phyloP scores from a whole-genome alignment of 2,329 filamentous ascomycete species.

The Fusarium sp. region DNA sequence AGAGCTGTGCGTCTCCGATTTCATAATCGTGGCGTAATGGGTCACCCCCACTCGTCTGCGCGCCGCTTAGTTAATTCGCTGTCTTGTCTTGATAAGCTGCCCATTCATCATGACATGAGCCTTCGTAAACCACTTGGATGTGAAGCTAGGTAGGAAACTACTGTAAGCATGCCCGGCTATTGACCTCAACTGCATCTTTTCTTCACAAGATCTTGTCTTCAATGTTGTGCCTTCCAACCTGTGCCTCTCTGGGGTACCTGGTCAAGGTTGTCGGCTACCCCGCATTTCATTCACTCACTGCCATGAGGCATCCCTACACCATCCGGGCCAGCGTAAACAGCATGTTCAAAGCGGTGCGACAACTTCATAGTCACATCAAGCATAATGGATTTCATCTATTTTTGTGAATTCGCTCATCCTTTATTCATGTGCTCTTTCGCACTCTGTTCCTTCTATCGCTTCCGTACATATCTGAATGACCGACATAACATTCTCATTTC shows the following conservation, averaged over 20 bases:
- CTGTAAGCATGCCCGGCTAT: background rate
- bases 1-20: constrained; percentile 18
- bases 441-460: constrained; percentile 23
- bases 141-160: background rate
- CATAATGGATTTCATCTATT: constrained; percentile 33
- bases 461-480: constrained; percentile 23
- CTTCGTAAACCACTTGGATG: constrained; percentile 18
- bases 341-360: background rate
- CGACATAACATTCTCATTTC: background rate
- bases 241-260: background rate
- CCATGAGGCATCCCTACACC: background rate
- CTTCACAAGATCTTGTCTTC: background rate
- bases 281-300: background rate
- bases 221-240: background rate
- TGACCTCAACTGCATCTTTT: background rate
- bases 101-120: constrained; percentile 24
- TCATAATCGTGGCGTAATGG: constrained; percentile 44
- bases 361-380: background rate
- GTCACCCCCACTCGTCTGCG: constrained; percentile 38
- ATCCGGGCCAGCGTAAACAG: background rate
- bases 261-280: background rate
- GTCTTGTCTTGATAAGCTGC: constrained; percentile 36
- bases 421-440: constrained; percentile 28
- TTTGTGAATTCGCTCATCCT: constrained; percentile 28
- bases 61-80: constrained; percentile 32